Conservation (phyloP, 331 rosid genomes). For the Erythrophleum ivorense region DNA sequence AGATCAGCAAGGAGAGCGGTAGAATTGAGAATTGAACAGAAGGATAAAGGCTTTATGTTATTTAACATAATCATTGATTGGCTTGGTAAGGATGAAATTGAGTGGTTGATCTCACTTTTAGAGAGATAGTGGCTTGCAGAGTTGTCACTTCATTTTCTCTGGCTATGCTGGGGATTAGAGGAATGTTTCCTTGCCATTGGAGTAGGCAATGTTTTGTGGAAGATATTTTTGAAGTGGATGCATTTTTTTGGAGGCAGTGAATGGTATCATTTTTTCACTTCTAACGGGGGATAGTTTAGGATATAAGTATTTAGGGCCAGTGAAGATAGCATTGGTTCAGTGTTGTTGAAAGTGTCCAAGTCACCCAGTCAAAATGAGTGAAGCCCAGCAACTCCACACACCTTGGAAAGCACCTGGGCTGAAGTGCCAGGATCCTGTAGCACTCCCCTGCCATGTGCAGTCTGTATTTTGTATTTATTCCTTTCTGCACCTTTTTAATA, state of each 20-base stretch:
- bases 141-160: too few species aligned
- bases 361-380: neutral
- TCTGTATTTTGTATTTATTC: neutral
- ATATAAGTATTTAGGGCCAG: neutral
- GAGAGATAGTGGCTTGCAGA: too few species aligned
- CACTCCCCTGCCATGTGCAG: neutral
- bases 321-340: neutral
- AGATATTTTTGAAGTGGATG: neutral
- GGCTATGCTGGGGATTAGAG: slow-evolving; percentile 11
- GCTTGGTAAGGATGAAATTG: neutral
- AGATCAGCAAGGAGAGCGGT: neutral
- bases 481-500: slow-evolving; percentile 1
- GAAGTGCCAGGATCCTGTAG: neutral
- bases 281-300: neutral
- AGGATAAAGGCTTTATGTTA: neutral
- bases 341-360: slow-evolving; percentile 1
- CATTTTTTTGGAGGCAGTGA: neutral
- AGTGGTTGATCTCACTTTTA: too few species aligned
- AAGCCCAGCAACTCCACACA: slow-evolving; percentile 8
- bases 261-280: slow-evolving; percentile 11
- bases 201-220: neutral
- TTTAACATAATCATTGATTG: neutral
- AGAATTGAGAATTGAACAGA: neutral
- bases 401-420: slow-evolving; percentile 7
- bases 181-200: neutral